A percentile compares a stretch with the other conserved stretches of the same genome.
Conservation (phyloP, 306 rosid genomes). For the Glycine soja region DNA sequence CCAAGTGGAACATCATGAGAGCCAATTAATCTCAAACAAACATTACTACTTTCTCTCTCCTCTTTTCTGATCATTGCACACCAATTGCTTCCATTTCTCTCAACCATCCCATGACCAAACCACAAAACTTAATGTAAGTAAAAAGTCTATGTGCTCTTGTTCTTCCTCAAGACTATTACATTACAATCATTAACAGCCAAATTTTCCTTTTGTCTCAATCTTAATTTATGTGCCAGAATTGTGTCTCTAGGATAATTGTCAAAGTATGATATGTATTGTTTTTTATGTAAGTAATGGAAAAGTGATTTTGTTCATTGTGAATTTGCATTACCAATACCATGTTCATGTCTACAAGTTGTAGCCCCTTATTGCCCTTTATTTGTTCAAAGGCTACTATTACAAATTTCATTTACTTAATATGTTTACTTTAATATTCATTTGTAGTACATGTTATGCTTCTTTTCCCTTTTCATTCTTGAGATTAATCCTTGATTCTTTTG, state of each 20-base stretch:
- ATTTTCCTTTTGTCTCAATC: neutral
- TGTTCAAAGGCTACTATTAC: neutral
- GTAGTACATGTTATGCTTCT: neutral
- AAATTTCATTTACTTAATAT: neutral
- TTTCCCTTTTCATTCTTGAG: neutral
- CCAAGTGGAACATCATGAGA: constrained; percentile 7
- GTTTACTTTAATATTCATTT: neutral
- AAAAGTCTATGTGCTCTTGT: neutral
- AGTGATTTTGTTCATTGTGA: neutral
- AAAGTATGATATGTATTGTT: constrained; percentile 27
- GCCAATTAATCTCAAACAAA: constrained; percentile 43
- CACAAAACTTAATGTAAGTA: constrained; percentile 41
- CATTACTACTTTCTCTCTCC: constrained; percentile 27
- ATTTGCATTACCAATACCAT: constrained; percentile 21
- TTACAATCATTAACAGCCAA: constrained; percentile 6
- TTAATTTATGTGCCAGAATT: neutral
- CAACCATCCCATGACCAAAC: constrained; percentile 33
- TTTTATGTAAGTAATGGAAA: constrained; percentile 3
- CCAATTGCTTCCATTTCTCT: constrained; percentile 38
- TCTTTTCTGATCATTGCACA: constrained; percentile 27
- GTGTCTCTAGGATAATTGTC: neutral
- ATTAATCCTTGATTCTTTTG: constrained; percentile 25
- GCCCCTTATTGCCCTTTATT: neutral
- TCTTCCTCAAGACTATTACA: neutral
- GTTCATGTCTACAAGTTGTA: neutral